phyloP scores from a whole-genome alignment of 2,329 filamentous ascomycete species.

The Tolypocladium inflatum region DNA sequence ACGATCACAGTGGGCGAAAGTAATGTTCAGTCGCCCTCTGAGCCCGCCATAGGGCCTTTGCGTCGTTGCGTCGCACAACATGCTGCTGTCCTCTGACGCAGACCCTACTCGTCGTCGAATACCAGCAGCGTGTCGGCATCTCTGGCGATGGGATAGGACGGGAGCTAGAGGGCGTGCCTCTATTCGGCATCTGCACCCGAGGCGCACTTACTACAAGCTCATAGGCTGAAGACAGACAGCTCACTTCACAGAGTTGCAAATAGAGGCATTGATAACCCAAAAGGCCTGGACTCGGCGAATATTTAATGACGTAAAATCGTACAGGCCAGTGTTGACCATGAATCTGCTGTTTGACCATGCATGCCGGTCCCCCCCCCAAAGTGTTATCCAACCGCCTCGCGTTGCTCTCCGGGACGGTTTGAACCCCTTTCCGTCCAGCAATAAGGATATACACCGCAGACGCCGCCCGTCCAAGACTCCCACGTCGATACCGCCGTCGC shows the following conservation, averaged over 20 bases:
- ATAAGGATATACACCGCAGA: not conserved
- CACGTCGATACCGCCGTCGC: not conserved
- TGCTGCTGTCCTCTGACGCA: not conserved
- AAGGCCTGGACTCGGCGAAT: not conserved
- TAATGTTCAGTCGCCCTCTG: not conserved
- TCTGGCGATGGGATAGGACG: not conserved
- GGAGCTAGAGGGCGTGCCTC: not conserved
- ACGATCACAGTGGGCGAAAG: not conserved
- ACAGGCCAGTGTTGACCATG: not conserved
- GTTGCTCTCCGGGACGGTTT: not conserved
- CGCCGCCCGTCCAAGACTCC: not conserved
- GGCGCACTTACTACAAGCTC: not conserved
- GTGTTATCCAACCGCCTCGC: constrained; percentile 1
- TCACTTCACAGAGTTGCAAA: not conserved
- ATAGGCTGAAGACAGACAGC: not conserved
- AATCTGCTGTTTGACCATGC: not conserved
- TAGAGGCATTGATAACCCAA: not conserved
- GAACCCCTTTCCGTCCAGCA: not conserved
- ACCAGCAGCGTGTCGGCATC: not conserved
- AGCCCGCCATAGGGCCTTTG: not conserved
- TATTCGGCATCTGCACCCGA: not conserved
- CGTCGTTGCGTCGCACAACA: not conserved
- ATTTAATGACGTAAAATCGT: constrained; percentile 3
- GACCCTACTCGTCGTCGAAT: not conserved
- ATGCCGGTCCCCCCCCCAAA: not conserved